Conservation (phyloP, 192 early-diverging fungal genomes). For the Rhizoclosmatium sp. region DNA sequence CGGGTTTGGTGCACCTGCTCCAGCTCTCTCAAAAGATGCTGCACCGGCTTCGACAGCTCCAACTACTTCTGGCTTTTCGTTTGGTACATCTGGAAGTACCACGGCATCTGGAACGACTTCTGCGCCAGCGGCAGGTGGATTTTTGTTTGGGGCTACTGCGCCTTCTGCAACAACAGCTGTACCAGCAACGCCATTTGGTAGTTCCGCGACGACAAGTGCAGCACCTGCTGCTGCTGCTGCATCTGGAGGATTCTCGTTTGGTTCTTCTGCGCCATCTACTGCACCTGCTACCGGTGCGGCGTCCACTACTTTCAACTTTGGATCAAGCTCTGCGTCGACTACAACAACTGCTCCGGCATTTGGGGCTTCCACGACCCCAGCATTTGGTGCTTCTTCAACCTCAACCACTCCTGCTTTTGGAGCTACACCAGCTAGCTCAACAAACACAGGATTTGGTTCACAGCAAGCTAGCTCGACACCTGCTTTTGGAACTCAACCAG, state of each 20-base stretch:
- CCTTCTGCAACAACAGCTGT: neutral
- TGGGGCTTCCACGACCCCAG: neutral
- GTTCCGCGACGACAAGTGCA: neutral
- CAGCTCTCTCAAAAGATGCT: neutral
- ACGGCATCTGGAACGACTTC: neutral
- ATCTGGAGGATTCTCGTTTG: neutral
- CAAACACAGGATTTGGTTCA: constrained; percentile 3
- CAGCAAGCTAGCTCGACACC: neutral
- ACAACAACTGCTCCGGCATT: neutral
- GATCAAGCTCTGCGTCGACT: neutral
- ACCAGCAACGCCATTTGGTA: neutral
- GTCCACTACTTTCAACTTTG: neutral
- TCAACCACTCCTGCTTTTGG: neutral
- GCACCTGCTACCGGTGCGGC: neutral
- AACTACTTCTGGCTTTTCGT: neutral
- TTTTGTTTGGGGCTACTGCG: neutral
- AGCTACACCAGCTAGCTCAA: neutral
- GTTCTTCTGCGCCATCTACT: neutral
- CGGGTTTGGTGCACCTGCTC: neutral
- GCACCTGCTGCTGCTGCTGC: neutral
- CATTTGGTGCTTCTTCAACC: neutral
- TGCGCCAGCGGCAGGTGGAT: neutral
- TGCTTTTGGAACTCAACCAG: neutral
- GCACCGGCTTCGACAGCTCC: neutral
- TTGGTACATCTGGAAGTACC: neutral